Evolutionary conservation across 2,329 filamentous ascomycete species (phyloP).

Genomic region (Fusarium praegraminearum): DNA sequence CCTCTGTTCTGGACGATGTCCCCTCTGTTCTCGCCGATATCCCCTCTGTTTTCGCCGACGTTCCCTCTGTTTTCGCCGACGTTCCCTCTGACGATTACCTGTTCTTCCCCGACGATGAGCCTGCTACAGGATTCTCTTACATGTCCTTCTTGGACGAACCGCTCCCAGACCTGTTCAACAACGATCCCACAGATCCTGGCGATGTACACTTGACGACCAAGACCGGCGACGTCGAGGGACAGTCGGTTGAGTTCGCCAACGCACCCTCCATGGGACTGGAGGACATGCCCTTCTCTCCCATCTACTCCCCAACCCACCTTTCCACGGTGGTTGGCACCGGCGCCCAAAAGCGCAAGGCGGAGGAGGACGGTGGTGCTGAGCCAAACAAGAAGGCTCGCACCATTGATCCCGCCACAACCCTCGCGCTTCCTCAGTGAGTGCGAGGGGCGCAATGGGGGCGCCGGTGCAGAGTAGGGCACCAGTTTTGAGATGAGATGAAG

Average conservation of each 20-base stretch:
- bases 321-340: background rate
- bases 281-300: slow-evolving; percentile 9
- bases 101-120: background rate
- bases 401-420: background rate
- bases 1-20: too few relatives aligned
- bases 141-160: background rate
- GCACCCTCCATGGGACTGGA: background rate
- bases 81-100: too few relatives aligned
- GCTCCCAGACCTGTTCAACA: background rate
- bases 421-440: slow-evolving; percentile 6
- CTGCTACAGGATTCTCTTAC: background rate
- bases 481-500: background rate
- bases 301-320: background rate
- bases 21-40: too few relatives aligned
- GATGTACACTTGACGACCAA: background rate
- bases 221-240: too few relatives aligned
- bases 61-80: too few relatives aligned
- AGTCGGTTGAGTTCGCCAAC: background rate
- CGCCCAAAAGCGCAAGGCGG: slow-evolving; percentile 18
- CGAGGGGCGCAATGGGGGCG: background rate
- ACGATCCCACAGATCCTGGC: background rate
- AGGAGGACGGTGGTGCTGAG: background rate
- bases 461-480: background rate
- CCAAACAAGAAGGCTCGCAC: slow-evolving; percentile 22
- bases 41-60: too few relatives aligned